Evolutionary conservation across 352 stramenopile species (phyloP).

Genomic region (Globisporangium cederbergense): DNA sequence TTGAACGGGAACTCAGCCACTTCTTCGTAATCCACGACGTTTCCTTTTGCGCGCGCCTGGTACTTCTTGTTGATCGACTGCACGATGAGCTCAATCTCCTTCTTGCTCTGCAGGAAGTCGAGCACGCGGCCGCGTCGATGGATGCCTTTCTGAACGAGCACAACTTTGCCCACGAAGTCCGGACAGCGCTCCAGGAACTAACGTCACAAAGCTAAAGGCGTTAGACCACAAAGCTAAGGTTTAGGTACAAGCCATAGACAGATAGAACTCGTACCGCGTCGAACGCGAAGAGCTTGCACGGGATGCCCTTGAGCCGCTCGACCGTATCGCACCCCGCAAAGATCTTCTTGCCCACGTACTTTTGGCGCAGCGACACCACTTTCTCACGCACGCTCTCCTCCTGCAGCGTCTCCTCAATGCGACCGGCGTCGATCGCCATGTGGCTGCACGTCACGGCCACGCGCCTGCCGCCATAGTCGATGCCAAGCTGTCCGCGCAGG

Average conservation of each 20-base stretch:
- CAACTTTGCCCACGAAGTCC: constrained; percentile 74
- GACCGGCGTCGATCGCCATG: constrained; percentile 61
- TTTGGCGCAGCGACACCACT: constrained; percentile 55
- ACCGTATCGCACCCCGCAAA: constrained; percentile 93
- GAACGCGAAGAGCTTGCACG: constrained; percentile 95
- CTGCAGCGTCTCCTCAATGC: constrained; percentile 52
- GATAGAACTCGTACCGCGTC: constrained; percentile 41
- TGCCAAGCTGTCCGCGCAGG: constrained; percentile 85
- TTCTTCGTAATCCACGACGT: constrained; percentile 79
- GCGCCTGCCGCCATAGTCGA: constrained; percentile 94
- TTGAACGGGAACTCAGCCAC: constrained; percentile 65
- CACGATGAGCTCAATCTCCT: constrained; percentile 91
- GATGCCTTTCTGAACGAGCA: constrained; percentile 82
- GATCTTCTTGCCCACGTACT: constrained; percentile 76
- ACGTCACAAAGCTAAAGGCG: not conserved
- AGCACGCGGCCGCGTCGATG: constrained; percentile 83
- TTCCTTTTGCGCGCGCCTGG: constrained; percentile 32
- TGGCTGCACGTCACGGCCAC: constrained; percentile 96
- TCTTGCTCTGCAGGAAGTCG: constrained; percentile 93
- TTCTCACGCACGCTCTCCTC: constrained; percentile 41
- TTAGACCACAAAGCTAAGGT: not conserved
- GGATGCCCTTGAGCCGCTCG: constrained; percentile 96
- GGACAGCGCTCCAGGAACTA: constrained; percentile 88
- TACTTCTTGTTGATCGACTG: constrained; percentile 91
- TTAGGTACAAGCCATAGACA: not conserved